These are phyloP conservation scores for Epichloe baconii DNA, from an alignment of 2,329 filamentous ascomycete genomes.

Conservation along the genomic window DNA sequence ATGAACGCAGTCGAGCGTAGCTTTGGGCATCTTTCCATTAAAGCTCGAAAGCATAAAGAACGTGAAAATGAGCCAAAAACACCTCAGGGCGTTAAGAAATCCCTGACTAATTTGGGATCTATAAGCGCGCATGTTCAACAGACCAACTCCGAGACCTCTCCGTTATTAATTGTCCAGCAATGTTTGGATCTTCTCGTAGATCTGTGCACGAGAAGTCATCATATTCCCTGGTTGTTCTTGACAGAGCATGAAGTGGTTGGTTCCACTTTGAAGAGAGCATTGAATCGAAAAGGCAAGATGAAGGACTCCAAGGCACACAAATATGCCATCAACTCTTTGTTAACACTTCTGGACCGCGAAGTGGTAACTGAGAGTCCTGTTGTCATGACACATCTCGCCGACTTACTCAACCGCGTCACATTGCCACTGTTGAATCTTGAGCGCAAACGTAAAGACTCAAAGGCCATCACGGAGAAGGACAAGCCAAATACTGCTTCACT, in stretches of 20 bases:
- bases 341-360: slow-evolving; percentile 81
- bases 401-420: slow-evolving; percentile 77
- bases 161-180: slow-evolving; percentile 89
- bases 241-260: slow-evolving; percentile 76
- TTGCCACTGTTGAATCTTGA: slow-evolving; percentile 70
- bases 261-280: slow-evolving; percentile 61
- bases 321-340: slow-evolving; percentile 82
- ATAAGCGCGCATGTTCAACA: slow-evolving; percentile 25
- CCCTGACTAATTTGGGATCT: slow-evolving; percentile 44
- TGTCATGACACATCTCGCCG: slow-evolving; percentile 88
- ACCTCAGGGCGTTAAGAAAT: slow-evolving; percentile 66
- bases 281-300: slow-evolving; percentile 73
- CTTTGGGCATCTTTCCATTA: slow-evolving; percentile 83
- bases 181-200: slow-evolving; percentile 78
- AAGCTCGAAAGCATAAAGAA: slow-evolving; percentile 69
- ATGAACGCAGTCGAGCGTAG: slow-evolving; percentile 89
- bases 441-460: slow-evolving; percentile 36
- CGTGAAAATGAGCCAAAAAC: slow-evolving; percentile 54
- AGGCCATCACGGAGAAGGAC: slow-evolving; percentile 21
- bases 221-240: slow-evolving; percentile 78
- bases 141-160: slow-evolving; percentile 77
- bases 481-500: slow-evolving; percentile 10
- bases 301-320: slow-evolving; percentile 76
- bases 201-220: slow-evolving; percentile 70
- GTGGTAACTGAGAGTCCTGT: slow-evolving; percentile 94